These are phyloP conservation scores for Cordyceps farinosa DNA, from an alignment of 2,329 filamentous ascomycete genomes.

Conservation along the genomic window DNA sequence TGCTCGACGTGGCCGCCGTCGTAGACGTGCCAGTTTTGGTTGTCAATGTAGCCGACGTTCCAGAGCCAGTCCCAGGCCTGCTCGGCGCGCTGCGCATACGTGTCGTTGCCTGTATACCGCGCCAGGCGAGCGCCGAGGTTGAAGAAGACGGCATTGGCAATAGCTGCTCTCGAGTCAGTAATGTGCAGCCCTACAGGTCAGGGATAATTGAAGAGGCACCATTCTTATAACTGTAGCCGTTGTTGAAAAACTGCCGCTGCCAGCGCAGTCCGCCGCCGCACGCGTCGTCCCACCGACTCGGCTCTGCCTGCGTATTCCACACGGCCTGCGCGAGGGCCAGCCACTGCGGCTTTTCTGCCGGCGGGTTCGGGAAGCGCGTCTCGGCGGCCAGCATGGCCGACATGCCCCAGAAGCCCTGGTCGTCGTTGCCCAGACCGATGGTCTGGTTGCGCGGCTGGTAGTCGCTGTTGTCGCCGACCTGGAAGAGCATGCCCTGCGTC, in stretches of 20 bases:
- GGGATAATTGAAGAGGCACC: constrained; percentile 21
- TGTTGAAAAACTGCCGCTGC: constrained; percentile 63
- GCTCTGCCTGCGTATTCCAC: constrained; percentile 47
- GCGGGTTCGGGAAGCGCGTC: constrained; percentile 45
- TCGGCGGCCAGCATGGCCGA: constrained; percentile 56
- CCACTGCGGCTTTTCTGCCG: constrained; percentile 42
- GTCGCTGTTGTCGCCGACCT: constrained; percentile 44
- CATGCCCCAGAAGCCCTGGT: constrained; percentile 58
- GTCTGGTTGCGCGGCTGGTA: constrained; percentile 49
- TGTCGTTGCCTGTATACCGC: constrained; percentile 55
- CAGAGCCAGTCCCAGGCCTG: constrained; percentile 56
- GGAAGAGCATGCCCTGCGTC: constrained; percentile 42
- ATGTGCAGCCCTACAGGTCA: too few species aligned
- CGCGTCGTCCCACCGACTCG: constrained; percentile 48
- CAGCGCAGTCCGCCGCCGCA: constrained; percentile 64
- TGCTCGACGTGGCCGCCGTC: constrained; percentile 51
- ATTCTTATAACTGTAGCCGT: constrained; percentile 65
- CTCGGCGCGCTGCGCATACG: constrained; percentile 53
- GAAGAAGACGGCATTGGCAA: constrained; percentile 49
- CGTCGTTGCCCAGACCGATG: constrained; percentile 51
- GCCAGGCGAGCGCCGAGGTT: constrained; percentile 56
- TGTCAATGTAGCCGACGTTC: constrained; percentile 48
- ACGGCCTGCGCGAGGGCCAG: constrained; percentile 55
- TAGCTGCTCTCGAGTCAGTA: constrained; percentile 24
- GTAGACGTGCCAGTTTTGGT: constrained; percentile 53